Conservation (phyloP, 192 early-diverging fungal species). For the Coemansia sp. region DNA sequence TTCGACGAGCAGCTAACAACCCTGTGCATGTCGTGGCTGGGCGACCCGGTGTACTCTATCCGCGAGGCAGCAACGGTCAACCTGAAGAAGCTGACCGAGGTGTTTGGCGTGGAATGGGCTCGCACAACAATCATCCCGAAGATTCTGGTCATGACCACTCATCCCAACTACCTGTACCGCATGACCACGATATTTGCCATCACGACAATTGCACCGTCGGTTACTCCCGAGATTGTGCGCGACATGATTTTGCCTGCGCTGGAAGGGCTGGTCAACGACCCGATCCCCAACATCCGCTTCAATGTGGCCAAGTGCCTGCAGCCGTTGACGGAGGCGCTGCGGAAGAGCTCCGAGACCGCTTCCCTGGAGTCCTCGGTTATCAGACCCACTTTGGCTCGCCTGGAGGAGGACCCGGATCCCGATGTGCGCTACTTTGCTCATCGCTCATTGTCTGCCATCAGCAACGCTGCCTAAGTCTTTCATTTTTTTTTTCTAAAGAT, state of each 20-base stretch:
- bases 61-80: constrained; percentile 96
- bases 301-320: constrained; percentile 96
- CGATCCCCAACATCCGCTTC: constrained; percentile 99
- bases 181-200: constrained; percentile 98
- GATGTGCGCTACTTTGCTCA: constrained; percentile 95
- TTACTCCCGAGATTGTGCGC: constrained; percentile 83
- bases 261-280: constrained; percentile 78
- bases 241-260: constrained; percentile 88
- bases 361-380: constrained; percentile 65
- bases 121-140: constrained; percentile 91
- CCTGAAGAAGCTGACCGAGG: constrained; percentile 91
- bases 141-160: constrained; percentile 82
- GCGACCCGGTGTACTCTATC: constrained; percentile 95
- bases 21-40: constrained; percentile 98
- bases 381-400: constrained; percentile 76
- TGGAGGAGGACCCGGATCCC: constrained; percentile 84
- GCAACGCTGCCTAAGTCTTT: neutral
- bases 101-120: constrained; percentile 99
- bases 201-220: constrained; percentile 84
- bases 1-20: constrained; percentile 94
- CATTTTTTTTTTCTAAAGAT: neutral
- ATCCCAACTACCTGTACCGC: constrained; percentile 95
- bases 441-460: constrained; percentile 56
- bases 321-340: constrained; percentile 75
- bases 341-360: constrained; percentile 61